A percentile compares a stretch with the other conserved stretches of the same genome.
Evolutionary conservation across 345 rosid genomes (phyloP).

Genomic region (Eucalyptus viminalis): DNA sequence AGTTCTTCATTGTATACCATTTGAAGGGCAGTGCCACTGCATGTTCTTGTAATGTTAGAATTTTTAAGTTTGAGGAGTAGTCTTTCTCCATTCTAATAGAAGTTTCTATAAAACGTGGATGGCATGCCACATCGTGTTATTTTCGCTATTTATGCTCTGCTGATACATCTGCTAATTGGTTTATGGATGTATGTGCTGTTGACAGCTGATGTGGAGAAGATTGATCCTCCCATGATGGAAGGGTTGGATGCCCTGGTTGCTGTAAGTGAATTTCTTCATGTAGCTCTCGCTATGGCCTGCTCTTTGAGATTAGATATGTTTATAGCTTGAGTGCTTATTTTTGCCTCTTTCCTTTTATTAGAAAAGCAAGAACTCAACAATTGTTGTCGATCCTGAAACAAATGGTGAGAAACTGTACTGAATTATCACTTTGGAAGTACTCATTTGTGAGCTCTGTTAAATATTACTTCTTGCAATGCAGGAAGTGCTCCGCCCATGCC

Average conservation of each 20-base stretch:
- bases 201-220: conserved; percentile 28
- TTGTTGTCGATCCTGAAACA: conserved; percentile 7
- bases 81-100: background rate
- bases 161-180: background rate
- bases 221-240: conserved; percentile 59
- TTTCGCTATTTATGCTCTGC: background rate
- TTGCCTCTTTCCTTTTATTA: background rate
- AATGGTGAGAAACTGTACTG: conserved; percentile 33
- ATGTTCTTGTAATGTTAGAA: background rate
- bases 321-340: background rate
- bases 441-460: background rate
- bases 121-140: background rate
- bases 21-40: background rate
- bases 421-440: background rate
- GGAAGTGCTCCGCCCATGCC: conserved; percentile 22
- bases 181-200: background rate
- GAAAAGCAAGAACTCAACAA: conserved; percentile 22
- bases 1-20: background rate
- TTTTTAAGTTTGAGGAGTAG: background rate
- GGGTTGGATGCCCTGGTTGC: conserved; percentile 32
- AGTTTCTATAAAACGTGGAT: background rate
- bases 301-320: background rate
- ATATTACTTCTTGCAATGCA: conserved; percentile 4
- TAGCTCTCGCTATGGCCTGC: background rate
- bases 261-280: conserved; percentile 11